Conservation (phyloP, 108 stramenopile species). For the Conticribra guillardii region DNA sequence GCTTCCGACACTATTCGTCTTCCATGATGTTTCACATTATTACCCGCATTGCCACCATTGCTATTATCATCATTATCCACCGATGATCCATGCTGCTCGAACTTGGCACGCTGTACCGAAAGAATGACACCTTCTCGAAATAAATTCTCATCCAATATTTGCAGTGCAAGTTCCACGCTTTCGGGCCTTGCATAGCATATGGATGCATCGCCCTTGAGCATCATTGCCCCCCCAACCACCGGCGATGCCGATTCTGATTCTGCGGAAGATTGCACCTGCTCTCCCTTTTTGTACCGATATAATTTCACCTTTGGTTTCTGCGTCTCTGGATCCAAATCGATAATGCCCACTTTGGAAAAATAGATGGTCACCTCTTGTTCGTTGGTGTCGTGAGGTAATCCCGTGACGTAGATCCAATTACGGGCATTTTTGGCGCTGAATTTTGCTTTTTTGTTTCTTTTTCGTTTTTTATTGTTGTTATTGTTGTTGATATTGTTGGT, state of each 20-base stretch:
- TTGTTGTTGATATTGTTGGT: constrained; percentile 7
- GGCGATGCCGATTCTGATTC: no score
- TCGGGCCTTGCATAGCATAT: constrained; percentile 92
- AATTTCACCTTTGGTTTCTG: constrained; percentile 92
- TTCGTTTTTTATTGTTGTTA: constrained; percentile 60
- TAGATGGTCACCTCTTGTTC: constrained; percentile 74
- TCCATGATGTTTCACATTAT: constrained; percentile 17
- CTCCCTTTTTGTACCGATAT: constrained; percentile 60
- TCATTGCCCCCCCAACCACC: constrained; percentile 17
- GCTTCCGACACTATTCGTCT: constrained; percentile 55
- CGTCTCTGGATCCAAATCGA: constrained; percentile 92
- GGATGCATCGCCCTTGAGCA: constrained; percentile 92
- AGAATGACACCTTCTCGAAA: constrained; percentile 59
- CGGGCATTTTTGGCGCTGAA: constrained; percentile 85
- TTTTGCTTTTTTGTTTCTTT: constrained; percentile 75
- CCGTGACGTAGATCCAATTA: constrained; percentile 87
- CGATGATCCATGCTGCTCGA: constrained; percentile 63
- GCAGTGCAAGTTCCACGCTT: constrained; percentile 90
- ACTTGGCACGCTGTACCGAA: constrained; percentile 66
- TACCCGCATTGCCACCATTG: no score
- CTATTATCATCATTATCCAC: no score
- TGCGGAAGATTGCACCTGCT: neutral
- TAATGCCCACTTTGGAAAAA: constrained; percentile 88
- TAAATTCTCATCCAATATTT: constrained; percentile 81
- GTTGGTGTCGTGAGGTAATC: constrained; percentile 86